phyloP scores from a whole-genome alignment of 257 asterid species.

The Leptodermis oblonga region DNA sequence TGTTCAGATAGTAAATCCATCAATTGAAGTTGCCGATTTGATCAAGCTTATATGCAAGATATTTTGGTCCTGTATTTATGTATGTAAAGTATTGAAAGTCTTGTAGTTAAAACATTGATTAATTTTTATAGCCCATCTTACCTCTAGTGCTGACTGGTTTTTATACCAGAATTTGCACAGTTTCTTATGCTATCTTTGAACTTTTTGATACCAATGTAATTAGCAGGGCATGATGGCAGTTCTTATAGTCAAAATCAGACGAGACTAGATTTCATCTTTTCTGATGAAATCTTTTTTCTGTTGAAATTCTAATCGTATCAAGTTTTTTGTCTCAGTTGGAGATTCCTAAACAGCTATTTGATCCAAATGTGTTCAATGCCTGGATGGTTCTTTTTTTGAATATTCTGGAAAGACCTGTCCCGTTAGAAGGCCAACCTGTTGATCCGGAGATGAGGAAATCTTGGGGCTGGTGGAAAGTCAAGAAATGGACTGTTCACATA shows the following conservation, averaged over 20 bases:
- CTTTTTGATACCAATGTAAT: neutral
- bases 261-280: neutral
- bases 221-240: neutral
- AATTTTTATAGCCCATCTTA: neutral
- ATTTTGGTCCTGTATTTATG: constrained; percentile 96
- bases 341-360: constrained; percentile 89
- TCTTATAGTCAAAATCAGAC: neutral
- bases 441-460: constrained; percentile 89
- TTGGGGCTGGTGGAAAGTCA: constrained; percentile 99
- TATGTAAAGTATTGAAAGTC: constrained; percentile 28
- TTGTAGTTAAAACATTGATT: neutral
- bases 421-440: constrained; percentile 81
- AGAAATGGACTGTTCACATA: constrained; percentile 96
- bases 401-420: constrained; percentile 92
- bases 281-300: neutral
- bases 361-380: constrained; percentile 81
- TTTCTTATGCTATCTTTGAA: neutral
- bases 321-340: constrained; percentile 57
- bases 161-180: neutral
- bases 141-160: neutral
- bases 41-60: constrained; percentile 96
- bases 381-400: constrained; percentile 95
- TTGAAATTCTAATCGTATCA: neutral
- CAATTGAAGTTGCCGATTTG: constrained; percentile 85
- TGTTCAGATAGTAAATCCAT: constrained; percentile 74